These are phyloP conservation scores for Periglandula ipomoeae DNA, from an alignment of 2,329 filamentous ascomycete genomes.

Conservation along the genomic window DNA sequence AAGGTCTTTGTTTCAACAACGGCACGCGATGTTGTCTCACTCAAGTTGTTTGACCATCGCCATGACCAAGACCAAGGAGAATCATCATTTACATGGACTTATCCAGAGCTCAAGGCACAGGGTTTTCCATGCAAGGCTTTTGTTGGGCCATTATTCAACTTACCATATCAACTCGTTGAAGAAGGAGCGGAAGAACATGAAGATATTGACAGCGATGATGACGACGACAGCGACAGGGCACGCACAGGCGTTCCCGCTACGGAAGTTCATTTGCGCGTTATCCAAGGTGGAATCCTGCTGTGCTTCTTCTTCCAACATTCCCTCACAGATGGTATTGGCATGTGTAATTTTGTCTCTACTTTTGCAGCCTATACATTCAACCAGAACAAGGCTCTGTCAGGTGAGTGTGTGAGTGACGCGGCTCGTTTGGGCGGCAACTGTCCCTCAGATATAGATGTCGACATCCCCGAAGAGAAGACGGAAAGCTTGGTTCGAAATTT, in stretches of 20 bases:
- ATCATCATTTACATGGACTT: conserved; percentile 15
- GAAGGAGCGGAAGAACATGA: background rate
- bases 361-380: conserved; percentile 23
- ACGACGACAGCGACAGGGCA: too few species aligned
- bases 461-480: conserved; percentile 14
- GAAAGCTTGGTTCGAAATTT: conserved; percentile 10
- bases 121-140: conserved; percentile 22
- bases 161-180: conserved; percentile 7
- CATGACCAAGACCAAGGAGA: background rate
- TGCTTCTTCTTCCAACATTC: conserved; percentile 32
- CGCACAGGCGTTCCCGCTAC: conserved; percentile 23
- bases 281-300: conserved; percentile 27
- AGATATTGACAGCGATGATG: too few species aligned
- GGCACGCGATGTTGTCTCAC: conserved; percentile 12
- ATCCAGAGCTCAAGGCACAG: conserved; percentile 16
- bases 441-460: conserved; percentile 6
- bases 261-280: conserved; percentile 28
- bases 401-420: too few species aligned
- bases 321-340: conserved; percentile 31
- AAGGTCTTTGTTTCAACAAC: conserved; percentile 13
- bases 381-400: background rate
- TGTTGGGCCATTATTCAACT: conserved; percentile 17
- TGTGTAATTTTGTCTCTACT: conserved; percentile 28
- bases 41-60: conserved; percentile 11
- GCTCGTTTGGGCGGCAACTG: background rate